Conservation (phyloP, 306 rosid genomes). For the Neltuma alba region DNA sequence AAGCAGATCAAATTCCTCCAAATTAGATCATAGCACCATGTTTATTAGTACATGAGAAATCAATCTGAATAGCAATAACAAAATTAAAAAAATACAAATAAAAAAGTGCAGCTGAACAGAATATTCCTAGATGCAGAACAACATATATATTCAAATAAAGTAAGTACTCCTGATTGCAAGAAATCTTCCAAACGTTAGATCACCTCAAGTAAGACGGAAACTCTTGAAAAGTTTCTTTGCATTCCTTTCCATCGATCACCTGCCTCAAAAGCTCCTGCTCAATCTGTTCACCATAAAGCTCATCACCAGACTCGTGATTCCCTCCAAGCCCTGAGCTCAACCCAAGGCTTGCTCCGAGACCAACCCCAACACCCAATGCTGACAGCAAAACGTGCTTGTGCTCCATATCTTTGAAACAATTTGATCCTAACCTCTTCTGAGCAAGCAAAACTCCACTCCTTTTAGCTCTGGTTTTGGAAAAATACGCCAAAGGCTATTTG, state of each 20-base stretch:
- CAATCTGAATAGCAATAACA: constrained; percentile 5
- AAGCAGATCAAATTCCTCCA: constrained; percentile 21
- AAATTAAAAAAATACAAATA: not conserved
- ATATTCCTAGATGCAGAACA: not conserved
- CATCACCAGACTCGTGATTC: constrained; percentile 47
- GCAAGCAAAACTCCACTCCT: not conserved
- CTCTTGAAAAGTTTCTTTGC: constrained; percentile 64
- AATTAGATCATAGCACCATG: constrained; percentile 19
- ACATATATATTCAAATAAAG: not conserved
- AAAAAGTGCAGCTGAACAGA: not conserved
- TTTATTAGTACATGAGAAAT: constrained; percentile 14
- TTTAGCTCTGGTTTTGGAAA: not conserved
- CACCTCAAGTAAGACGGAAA: constrained; percentile 89
- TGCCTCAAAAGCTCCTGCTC: constrained; percentile 68
- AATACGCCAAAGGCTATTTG: not conserved
- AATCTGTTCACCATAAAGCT: constrained; percentile 70
- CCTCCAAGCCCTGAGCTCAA: constrained; percentile 83
- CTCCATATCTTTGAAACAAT: constrained; percentile 53
- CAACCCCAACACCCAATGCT: constrained; percentile 96
- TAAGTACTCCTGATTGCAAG: not conserved
- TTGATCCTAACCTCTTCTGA: not conserved
- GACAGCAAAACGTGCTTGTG: constrained; percentile 86
- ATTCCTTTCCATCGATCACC: constrained; percentile 65
- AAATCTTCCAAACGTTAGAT: not conserved
- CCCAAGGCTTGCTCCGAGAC: constrained; percentile 91